phyloP scores from a whole-genome alignment of 371 early-diverging fungal genomes.

The Haplosporangium sp. region DNA sequence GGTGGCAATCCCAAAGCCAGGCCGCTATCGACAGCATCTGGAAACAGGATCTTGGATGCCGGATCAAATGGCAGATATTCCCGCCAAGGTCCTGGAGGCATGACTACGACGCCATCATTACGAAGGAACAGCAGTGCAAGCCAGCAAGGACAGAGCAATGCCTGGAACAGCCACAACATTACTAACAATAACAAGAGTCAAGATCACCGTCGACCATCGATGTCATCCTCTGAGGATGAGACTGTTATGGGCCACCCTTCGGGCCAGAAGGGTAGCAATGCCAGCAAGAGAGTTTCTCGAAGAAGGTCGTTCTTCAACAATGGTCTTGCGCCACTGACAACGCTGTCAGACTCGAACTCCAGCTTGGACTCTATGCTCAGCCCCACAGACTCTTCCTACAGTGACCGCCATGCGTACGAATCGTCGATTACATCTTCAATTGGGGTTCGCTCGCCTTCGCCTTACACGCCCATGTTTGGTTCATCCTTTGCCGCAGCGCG shows the following conservation, averaged over 20 bases:
- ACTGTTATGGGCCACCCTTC: conserved; percentile 23
- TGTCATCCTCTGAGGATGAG: conserved; percentile 39
- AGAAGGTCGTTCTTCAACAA: not conserved
- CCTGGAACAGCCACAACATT: not conserved
- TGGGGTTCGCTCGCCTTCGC: conserved; percentile 38
- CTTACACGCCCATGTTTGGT: conserved; percentile 38
- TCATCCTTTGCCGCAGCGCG: conserved; percentile 45
- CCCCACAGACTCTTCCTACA: conserved; percentile 14
- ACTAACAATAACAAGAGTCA: not conserved
- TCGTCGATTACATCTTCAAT: conserved; percentile 25
- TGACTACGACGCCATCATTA: not conserved
- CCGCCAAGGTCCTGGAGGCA: not conserved
- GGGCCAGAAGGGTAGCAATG: not conserved
- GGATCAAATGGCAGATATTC: conserved; percentile 4
- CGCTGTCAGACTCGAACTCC: conserved; percentile 30
- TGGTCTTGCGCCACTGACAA: conserved; percentile 12
- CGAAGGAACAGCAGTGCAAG: conserved; percentile 26
- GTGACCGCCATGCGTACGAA: conserved; percentile 6
- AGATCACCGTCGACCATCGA: conserved; percentile 12
- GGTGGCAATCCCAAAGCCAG: conserved; percentile 15
- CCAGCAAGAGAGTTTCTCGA: not conserved
- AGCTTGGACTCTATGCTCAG: conserved; percentile 46
- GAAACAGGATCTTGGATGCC: conserved; percentile 13
- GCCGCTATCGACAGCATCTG: not conserved
- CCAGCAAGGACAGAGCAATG: not conserved